A percentile compares a stretch with the other conserved stretches of the same genome.
Conservation (phyloP, 225 moss, liverwort and hornwort species). For the Neckera pumila region DNA sequence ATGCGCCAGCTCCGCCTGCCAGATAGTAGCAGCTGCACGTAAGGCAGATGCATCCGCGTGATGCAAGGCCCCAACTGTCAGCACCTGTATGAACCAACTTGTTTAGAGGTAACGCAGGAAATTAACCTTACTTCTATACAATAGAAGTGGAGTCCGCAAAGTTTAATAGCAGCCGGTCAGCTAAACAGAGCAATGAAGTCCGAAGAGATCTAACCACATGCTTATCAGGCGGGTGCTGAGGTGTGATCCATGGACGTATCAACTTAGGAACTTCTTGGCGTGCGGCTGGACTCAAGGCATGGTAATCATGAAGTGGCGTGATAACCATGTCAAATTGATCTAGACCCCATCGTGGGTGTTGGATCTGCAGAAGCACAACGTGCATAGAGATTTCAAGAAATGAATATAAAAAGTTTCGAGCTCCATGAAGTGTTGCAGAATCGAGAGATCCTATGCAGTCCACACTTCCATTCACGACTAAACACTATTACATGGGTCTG, state of each 20-base stretch:
- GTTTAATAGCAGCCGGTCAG: neutral
- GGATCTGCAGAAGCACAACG: constrained; percentile 42
- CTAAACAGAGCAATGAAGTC: neutral
- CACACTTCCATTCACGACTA: neutral
- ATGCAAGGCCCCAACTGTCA: constrained; percentile 88
- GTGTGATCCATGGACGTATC: constrained; percentile 78
- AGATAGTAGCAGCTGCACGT: constrained; percentile 66
- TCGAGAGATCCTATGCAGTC: neutral
- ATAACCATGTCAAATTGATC: constrained; percentile 87
- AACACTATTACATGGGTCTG: neutral
- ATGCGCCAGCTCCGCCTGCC: constrained; percentile 80
- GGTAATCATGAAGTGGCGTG: constrained; percentile 82
- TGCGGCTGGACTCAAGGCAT: constrained; percentile 77
- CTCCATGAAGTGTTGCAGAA: neutral
- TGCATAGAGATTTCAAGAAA: neutral
- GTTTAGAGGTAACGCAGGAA: neutral
- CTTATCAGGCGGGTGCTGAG: constrained; percentile 81
- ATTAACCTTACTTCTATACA: neutral
- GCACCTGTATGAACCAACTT: constrained; percentile 36
- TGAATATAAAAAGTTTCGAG: neutral
- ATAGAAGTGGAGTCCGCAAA: neutral
- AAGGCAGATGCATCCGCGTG: constrained; percentile 84
- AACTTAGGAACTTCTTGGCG: constrained; percentile 72
- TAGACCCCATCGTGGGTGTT: constrained; percentile 77
- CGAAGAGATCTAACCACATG: constrained; percentile 57